Conservation (phyloP, 192 early-diverging fungal genomes). For the Geosiphon pyriformis region DNA sequence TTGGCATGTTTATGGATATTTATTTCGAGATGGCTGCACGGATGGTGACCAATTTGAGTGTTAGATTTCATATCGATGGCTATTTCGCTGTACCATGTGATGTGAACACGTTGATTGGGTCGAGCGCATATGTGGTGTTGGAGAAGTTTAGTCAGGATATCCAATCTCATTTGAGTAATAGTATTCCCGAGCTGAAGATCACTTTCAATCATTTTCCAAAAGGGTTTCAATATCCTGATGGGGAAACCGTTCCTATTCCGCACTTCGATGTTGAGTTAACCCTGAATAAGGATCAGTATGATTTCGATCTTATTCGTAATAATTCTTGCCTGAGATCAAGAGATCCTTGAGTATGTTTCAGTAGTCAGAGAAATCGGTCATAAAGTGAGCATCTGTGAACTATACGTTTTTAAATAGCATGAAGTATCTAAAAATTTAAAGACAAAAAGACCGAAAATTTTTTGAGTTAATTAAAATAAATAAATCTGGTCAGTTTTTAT, state of each 20-base stretch:
- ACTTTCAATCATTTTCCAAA: neutral
- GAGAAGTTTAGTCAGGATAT: neutral
- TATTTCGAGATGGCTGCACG: neutral
- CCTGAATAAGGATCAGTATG: neutral
- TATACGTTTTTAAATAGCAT: too few species aligned
- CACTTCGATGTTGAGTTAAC: too few species aligned
- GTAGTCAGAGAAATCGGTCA: too few species aligned
- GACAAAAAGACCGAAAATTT: too few species aligned
- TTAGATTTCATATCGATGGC: neutral
- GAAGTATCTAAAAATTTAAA: too few species aligned
- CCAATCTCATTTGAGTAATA: neutral
- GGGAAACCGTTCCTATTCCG: neutral
- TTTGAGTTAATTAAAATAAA: too few species aligned
- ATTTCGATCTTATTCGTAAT: conserved; percentile 3
- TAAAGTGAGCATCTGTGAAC: too few species aligned
- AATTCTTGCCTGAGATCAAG: conserved; percentile 5
- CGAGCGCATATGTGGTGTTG: neutral
- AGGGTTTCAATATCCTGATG: neutral
- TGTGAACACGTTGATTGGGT: neutral
- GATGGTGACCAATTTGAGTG: neutral
- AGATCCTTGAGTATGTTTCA: too few species aligned
- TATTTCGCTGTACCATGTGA: neutral
- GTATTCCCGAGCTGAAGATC: neutral
- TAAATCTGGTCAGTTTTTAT: too few species aligned
- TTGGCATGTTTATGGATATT: neutral